phyloP scores from a whole-genome alignment of 2,329 filamentous ascomycete genomes.

The Penicillium sp. region DNA sequence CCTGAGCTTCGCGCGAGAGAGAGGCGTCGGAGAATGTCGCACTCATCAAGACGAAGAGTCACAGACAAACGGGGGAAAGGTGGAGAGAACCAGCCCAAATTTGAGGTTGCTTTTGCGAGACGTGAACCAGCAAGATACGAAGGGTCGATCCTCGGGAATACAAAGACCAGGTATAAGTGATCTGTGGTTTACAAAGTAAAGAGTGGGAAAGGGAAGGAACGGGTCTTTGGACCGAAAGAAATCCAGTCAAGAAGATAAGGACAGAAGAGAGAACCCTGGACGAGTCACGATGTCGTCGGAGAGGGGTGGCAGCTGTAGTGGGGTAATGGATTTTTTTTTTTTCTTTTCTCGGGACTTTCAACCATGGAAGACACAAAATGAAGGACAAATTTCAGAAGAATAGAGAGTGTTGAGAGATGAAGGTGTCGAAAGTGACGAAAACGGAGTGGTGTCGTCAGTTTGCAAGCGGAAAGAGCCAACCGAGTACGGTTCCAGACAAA shows the following conservation, averaged over 20 bases:
- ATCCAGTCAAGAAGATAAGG: slow-evolving; percentile 10
- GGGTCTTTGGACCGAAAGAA: slow-evolving; percentile 26
- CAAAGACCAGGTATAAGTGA: slow-evolving; percentile 16
- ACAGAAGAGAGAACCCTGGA: slow-evolving; percentile 10
- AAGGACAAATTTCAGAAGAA: neutral
- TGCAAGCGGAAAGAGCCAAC: slow-evolving; percentile 36
- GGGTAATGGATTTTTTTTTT: slow-evolving; percentile 11
- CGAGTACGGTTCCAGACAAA: slow-evolving; percentile 30
- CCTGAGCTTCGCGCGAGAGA: slow-evolving; percentile 43
- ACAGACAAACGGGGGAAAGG: slow-evolving; percentile 18
- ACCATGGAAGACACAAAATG: slow-evolving; percentile 18
- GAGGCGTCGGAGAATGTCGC: slow-evolving; percentile 42
- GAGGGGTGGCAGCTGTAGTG: slow-evolving; percentile 21
- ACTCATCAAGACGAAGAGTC: slow-evolving; percentile 42
- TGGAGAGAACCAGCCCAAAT: slow-evolving; percentile 11
- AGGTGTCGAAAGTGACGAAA: slow-evolving; percentile 25
- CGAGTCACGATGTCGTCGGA: slow-evolving; percentile 25
- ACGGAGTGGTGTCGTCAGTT: slow-evolving; percentile 38
- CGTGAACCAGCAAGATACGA: slow-evolving; percentile 26
- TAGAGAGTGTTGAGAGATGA: neutral
- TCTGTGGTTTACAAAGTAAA: slow-evolving; percentile 23
- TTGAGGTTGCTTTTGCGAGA: slow-evolving; percentile 3
- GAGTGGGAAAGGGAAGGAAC: slow-evolving; percentile 19
- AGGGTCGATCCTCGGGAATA: slow-evolving; percentile 16
- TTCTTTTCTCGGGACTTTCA: neutral